Percentiles rank a stretch among this genome's conserved stretches.
These are phyloP conservation scores for Trametes villosa DNA, from an alignment of 768 basidiomycete species.

Conservation along the genomic window DNA sequence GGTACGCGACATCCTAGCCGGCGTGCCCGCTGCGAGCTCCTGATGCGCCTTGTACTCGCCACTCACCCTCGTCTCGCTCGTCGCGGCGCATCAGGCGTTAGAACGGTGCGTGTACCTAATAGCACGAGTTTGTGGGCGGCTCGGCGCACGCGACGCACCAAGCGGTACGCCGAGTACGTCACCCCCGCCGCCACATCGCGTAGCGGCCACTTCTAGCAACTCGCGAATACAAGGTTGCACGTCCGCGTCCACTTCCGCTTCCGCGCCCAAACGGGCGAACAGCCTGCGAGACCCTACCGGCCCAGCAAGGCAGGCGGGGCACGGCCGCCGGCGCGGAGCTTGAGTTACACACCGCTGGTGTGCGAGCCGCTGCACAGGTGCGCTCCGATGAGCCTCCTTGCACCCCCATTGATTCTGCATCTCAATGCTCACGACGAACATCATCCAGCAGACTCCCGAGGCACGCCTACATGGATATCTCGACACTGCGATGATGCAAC, in stretches of 20 bases:
- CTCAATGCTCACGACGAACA: slow-evolving; percentile 9
- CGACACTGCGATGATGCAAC: slow-evolving; percentile 6
- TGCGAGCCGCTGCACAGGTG: background rate
- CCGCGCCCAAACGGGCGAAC: background rate
- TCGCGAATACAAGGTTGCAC: background rate
- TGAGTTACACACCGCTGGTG: slow-evolving; percentile 11
- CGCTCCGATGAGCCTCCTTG: background rate
- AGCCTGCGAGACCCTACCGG: slow-evolving; percentile 1
- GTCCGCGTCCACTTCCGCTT: too few relatives aligned
- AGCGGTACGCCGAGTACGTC: slow-evolving; percentile 3
- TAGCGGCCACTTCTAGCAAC: background rate
- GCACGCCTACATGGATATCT: slow-evolving; percentile 2
- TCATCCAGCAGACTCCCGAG: background rate
- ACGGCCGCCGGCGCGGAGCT: slow-evolving; percentile 9
- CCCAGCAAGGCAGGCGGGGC: background rate
- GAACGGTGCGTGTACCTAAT: background rate
- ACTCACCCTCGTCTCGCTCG: background rate
- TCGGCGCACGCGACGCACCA: background rate
- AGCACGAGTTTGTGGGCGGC: slow-evolving; percentile 4
- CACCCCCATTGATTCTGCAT: too few relatives aligned
- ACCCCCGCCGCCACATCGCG: too few relatives aligned
- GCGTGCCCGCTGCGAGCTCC: background rate
- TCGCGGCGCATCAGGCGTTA: slow-evolving; percentile 3
- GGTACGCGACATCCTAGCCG: slow-evolving; percentile 7
- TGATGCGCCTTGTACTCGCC: slow-evolving; percentile 6